Conservation (phyloP, 2,329 filamentous ascomycete species). For the Hypoxylon sp. region DNA sequence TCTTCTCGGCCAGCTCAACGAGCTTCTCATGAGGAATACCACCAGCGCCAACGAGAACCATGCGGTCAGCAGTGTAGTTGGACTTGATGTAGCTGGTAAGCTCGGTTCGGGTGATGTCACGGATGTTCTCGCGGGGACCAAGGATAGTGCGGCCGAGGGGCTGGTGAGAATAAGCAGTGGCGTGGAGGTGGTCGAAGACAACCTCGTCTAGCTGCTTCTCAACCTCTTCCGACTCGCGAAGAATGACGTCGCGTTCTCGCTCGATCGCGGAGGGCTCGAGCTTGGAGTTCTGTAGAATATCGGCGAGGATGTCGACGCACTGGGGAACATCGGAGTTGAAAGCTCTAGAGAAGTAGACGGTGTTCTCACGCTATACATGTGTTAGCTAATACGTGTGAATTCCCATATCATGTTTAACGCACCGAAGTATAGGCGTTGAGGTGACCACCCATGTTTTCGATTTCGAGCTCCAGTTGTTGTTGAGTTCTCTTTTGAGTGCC, state of each 20-base stretch:
- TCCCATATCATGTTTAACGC: constrained; percentile 56
- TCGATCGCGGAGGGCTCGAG: constrained; percentile 93
- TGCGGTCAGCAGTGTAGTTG: constrained; percentile 99
- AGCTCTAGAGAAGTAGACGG: constrained; percentile 99
- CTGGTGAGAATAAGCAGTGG: constrained; percentile 96
- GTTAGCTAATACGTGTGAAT: constrained; percentile 18
- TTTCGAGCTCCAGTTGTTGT: constrained; percentile 98
- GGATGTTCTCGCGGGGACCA: constrained; percentile 97
- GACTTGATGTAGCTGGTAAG: constrained; percentile 97
- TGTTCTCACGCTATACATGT: constrained; percentile 86
- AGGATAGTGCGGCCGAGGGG: constrained; percentile 97
- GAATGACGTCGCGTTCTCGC: constrained; percentile 97
- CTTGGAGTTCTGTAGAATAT: constrained; percentile 99
- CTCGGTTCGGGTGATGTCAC: constrained; percentile 92
- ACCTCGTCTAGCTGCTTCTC: constrained; percentile 99
- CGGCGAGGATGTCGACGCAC: constrained; percentile 97
- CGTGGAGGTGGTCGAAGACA: constrained; percentile 98
- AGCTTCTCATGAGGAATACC: constrained; percentile 94
- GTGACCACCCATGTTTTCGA: constrained; percentile 99
- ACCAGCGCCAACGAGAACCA: constrained; percentile 97
- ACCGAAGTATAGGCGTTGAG: constrained; percentile 99
- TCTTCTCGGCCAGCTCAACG: constrained; percentile 94
- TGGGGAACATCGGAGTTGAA: constrained; percentile 98
- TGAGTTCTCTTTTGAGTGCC: constrained; percentile 95
- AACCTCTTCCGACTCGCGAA: constrained; percentile 98